Evolutionary conservation across 2,329 filamentous ascomycete genomes (phyloP), one percentile per base, ranked within the genome.

Genomic region (Aphanoascus verrucosus): DNA sequence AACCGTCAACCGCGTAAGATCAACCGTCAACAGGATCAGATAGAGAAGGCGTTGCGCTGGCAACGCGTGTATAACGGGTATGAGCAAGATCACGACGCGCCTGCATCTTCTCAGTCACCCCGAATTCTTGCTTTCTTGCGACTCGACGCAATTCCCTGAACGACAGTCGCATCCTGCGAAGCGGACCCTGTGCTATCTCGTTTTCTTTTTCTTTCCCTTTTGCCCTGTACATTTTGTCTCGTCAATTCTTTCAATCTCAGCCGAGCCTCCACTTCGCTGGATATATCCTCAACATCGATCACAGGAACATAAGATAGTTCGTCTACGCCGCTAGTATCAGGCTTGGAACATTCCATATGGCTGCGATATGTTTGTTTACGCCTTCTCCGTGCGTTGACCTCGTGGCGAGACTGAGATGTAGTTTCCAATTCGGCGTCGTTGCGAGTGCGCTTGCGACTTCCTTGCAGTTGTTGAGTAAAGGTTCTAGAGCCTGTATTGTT

Each of bases 251-350:
- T 73, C 40, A 72, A 69, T 44, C 64, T 65, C 35, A 74, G 54
- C n/a, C 71, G 64, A 15, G 68, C 67, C 51, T 73, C 70, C 0
- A 76, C 73, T 46, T 73, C 72, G 9, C 64, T 68, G 2, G 71
- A 72, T 45, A 74, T 74, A 55, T 74, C 72, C 50, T 74, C 71
- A 20, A 66, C 68, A 38, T 70, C 67, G 14, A 66, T 54, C 2
- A 45, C 17, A 5, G 41, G 53, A 11, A 50, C 48, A 9, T 48
- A 42, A 2, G 50, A 15, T n/a, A 52, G 11, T 12, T 41, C 15
- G 32, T 50, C 43, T n/a, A 12, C 28, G 38, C 20, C 17, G 20
- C 9, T 31, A 38, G 3, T 37, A 7, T 45, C 31, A 38, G 3
- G 11, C 2, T 14, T 6, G 28, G 12, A 19, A 40, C 12, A 7